phyloP scores from a whole-genome alignment of 2,329 filamentous ascomycete genomes.

The Clarireedia hainanense region DNA sequence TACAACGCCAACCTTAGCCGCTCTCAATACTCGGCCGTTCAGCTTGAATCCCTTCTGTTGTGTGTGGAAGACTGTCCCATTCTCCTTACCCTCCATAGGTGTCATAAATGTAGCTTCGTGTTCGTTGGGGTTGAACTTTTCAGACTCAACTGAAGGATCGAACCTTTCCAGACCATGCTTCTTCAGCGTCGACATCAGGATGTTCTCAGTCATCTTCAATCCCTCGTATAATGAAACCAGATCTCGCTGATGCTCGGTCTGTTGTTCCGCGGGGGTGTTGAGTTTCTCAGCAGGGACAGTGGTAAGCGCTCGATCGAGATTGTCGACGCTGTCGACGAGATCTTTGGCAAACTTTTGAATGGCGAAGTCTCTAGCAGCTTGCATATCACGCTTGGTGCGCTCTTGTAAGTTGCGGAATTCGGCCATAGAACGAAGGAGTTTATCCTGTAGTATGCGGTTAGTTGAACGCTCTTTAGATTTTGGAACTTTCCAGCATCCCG shows the following conservation, averaged over 20 bases:
- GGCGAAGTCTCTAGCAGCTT: slow-evolving; percentile 81
- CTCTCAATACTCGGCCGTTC: slow-evolving; percentile 81
- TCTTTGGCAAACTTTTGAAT: slow-evolving; percentile 93
- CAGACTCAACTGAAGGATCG: slow-evolving; percentile 60
- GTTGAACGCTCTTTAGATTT: slow-evolving; percentile 2
- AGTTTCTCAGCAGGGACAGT: slow-evolving; percentile 73
- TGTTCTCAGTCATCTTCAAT: slow-evolving; percentile 88
- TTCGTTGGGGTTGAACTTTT: slow-evolving; percentile 92
- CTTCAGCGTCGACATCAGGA: slow-evolving; percentile 79
- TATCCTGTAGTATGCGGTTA: slow-evolving; percentile 56
- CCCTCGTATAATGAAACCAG: slow-evolving; percentile 77
- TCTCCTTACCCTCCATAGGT: slow-evolving; percentile 77
- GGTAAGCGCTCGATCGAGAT: slow-evolving; percentile 84
- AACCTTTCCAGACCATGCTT: slow-evolving; percentile 93
- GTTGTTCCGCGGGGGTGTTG: slow-evolving; percentile 38
- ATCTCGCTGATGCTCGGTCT: slow-evolving; percentile 55
- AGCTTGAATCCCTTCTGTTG: slow-evolving; percentile 95
- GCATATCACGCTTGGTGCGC: slow-evolving; percentile 83
- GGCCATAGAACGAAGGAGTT: slow-evolving; percentile 86
- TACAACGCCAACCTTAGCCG: slow-evolving; percentile 92
- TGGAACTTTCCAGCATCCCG: not conserved
- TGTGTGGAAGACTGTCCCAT: slow-evolving; percentile 82
- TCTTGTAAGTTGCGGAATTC: slow-evolving; percentile 98
- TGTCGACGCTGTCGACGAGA: slow-evolving; percentile 91
- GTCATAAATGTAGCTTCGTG: slow-evolving; percentile 97